These are phyloP conservation scores for Vitis rupestris DNA, from an alignment of 164 flowering plant genomes.

Conservation along the genomic window DNA sequence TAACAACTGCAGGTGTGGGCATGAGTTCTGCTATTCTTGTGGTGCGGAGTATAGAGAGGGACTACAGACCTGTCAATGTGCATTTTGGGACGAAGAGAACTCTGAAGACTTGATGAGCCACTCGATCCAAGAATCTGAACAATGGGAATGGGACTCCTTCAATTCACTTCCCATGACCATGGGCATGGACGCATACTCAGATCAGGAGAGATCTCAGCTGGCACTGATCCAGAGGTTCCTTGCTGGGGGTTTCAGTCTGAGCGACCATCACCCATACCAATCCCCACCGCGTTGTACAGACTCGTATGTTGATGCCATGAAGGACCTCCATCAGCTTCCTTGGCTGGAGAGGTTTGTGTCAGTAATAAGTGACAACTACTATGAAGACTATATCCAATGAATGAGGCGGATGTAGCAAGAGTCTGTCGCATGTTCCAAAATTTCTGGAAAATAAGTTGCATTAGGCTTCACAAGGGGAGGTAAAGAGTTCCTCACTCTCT, in stretches of 20 bases:
- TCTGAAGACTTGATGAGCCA: conserved; percentile 33
- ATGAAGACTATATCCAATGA: conserved; percentile 73
- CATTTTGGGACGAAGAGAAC: conserved; percentile 71
- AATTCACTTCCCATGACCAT: conserved; percentile 59
- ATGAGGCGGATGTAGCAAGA: neutral
- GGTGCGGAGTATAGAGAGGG: conserved; percentile 74
- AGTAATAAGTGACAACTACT: conserved; percentile 85
- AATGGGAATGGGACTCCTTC: conserved; percentile 88
- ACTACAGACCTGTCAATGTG: conserved; percentile 74
- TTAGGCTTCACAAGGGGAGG: neutral
- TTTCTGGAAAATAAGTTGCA: conserved; percentile 1
- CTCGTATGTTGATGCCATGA: conserved; percentile 78
- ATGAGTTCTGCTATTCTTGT: conserved; percentile 87
- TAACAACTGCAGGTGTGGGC: conserved; percentile 67
- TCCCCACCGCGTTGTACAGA: conserved; percentile 85
- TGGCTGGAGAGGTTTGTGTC: conserved; percentile 98
- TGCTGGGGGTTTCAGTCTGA: conserved; percentile 77
- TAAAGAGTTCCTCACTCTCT: conserved; percentile 22
- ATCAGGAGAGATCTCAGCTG: conserved; percentile 85
- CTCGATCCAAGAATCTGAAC: conserved; percentile 53
- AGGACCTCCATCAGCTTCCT: conserved; percentile 95
- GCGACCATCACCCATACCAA: conserved; percentile 66
- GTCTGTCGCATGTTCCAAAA: neutral
- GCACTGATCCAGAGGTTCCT: conserved; percentile 86
- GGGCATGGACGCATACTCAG: conserved; percentile 73